phyloP scores from a whole-genome alignment of 495 filamentous ascomycete species.

The Lasiosphaeria hispida region DNA sequence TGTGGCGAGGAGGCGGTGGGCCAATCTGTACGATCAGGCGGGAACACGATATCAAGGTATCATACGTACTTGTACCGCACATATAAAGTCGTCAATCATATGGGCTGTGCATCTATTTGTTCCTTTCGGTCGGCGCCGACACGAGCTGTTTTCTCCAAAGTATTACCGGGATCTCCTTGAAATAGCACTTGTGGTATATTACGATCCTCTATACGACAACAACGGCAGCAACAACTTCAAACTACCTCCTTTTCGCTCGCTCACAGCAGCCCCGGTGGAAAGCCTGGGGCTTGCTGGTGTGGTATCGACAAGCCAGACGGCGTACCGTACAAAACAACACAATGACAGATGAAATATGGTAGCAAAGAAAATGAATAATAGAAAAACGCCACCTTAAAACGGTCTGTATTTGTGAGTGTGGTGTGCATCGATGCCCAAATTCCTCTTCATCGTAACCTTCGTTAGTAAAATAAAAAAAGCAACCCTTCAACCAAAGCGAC shows the following conservation, averaged over 20 bases:
- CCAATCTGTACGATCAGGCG: too few relatives aligned
- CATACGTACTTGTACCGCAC: too few relatives aligned
- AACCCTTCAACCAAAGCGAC: neutral
- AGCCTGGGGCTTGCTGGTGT: neutral
- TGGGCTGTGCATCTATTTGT: too few relatives aligned
- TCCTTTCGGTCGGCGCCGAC: neutral
- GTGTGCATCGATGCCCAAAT: constrained; percentile 1
- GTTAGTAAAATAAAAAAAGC: constrained; percentile 8
- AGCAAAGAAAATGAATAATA: neutral
- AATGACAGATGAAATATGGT: neutral
- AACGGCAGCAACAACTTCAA: neutral
- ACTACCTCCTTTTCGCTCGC: neutral
- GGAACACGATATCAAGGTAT: too few relatives aligned
- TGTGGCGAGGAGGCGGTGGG: too few relatives aligned
- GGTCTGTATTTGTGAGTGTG: neutral
- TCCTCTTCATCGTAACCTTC: constrained; percentile 7
- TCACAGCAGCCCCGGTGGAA: neutral
- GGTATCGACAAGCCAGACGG: constrained; percentile 6
- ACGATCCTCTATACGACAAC: neutral
- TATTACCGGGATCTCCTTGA: neutral
- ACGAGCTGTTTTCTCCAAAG: neutral
- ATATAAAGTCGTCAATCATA: too few relatives aligned
- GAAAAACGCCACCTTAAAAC: constrained; percentile 6
- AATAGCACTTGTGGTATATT: neutral
- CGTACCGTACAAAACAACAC: neutral